Percentiles rank a stretch among this genome's conserved stretches.
Conservation (phyloP, 495 filamentous ascomycete genomes). For the Darksidea phi region DNA sequence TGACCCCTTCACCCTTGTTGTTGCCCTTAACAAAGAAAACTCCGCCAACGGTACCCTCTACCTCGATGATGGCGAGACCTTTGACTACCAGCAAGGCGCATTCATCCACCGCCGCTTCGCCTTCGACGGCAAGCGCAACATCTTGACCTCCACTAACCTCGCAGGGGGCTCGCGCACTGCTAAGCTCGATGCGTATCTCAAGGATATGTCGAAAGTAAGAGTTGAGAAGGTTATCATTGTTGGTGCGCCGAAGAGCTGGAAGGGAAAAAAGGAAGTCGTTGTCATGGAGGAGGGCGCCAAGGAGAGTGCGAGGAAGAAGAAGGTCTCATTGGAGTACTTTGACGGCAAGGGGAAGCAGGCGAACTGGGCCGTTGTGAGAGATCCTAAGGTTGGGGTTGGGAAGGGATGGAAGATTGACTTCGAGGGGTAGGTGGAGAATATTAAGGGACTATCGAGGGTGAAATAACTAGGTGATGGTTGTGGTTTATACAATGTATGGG, state of each 20-base stretch:
- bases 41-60: constrained; percentile 82
- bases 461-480: not conserved
- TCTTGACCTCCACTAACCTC: constrained; percentile 55
- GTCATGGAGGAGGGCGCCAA: constrained; percentile 69
- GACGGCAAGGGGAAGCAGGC: constrained; percentile 62
- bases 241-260: constrained; percentile 72
- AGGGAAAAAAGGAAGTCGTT: constrained; percentile 61
- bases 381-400: constrained; percentile 72
- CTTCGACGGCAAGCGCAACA: constrained; percentile 53
- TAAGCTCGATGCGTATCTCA: constrained; percentile 70
- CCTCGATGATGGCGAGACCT: constrained; percentile 90
- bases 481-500: not conserved
- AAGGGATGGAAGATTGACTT: constrained; percentile 81
- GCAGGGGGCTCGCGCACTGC: constrained; percentile 50
- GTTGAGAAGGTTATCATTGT: constrained; percentile 84
- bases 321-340: constrained; percentile 58
- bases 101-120: constrained; percentile 81
- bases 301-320: constrained; percentile 47
- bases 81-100: constrained; percentile 78
- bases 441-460: not conserved
- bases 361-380: constrained; percentile 75
- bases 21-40: constrained; percentile 68
- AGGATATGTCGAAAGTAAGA: constrained; percentile 69
- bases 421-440: constrained; percentile 23
- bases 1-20: constrained; percentile 89